Conservation (phyloP, 208 protist genomes). For the Crithidia thermophila region DNA sequence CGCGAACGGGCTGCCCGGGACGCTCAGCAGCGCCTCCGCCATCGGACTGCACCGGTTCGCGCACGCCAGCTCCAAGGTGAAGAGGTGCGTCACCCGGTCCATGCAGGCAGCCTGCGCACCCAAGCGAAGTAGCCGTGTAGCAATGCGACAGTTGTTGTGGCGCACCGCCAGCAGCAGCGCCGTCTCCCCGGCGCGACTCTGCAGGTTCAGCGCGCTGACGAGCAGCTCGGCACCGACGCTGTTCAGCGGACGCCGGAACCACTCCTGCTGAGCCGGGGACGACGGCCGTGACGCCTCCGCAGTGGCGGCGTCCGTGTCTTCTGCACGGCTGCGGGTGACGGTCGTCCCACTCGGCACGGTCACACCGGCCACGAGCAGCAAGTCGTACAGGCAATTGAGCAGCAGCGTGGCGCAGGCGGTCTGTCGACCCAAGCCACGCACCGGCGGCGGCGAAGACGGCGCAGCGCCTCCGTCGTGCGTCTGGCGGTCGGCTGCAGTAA, state of each 20-base stretch:
- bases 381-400: slow-evolving; percentile 51
- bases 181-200: slow-evolving; percentile 68
- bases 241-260: not conserved
- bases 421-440: slow-evolving; percentile 21
- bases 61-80: slow-evolving; percentile 78
- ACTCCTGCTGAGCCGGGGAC: not conserved
- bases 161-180: slow-evolving; percentile 67
- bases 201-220: slow-evolving; percentile 58
- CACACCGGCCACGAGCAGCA: slow-evolving; percentile 17
- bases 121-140: slow-evolving; percentile 62
- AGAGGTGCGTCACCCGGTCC: slow-evolving; percentile 67
- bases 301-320: not conserved
- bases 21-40: slow-evolving; percentile 46
- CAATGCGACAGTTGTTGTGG: slow-evolving; percentile 53
- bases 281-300: not conserved
- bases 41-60: slow-evolving; percentile 65
- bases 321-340: not conserved
- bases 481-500: not conserved
- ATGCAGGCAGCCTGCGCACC: slow-evolving; percentile 64
- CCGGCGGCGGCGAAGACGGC: not conserved
- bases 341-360: not conserved
- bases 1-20: slow-evolving; percentile 28
- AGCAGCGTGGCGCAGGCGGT: slow-evolving; percentile 36
- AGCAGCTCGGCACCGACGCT: slow-evolving; percentile 20
- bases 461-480: not conserved